These are phyloP conservation scores for Amphichorda felina DNA, from an alignment of 2,329 filamentous ascomycete genomes.

Conservation along the genomic window DNA sequence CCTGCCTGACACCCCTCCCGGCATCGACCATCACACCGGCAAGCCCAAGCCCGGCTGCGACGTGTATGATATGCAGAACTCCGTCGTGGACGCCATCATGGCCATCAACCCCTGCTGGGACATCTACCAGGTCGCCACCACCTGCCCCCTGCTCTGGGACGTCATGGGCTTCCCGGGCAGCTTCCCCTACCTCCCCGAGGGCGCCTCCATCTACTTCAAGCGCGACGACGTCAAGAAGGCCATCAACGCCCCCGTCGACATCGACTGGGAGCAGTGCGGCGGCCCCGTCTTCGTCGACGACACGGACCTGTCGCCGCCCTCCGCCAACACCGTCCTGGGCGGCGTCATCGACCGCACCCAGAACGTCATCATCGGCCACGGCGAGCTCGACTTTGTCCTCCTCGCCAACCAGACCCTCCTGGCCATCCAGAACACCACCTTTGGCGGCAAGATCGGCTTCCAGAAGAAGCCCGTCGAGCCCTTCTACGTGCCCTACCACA, in stretches of 20 bases:
- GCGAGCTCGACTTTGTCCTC: conserved; percentile 57
- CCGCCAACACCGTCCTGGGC: conserved; percentile 41
- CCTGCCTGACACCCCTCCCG: conserved; percentile 38
- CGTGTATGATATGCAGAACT: conserved; percentile 42
- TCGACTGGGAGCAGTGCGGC: conserved; percentile 43
- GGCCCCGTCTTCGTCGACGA: conserved; percentile 22
- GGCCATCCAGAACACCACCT: conserved; percentile 72
- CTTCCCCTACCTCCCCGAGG: conserved; percentile 47
- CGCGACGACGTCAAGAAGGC: conserved; percentile 56
- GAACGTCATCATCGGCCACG: conserved; percentile 63
- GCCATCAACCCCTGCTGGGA: conserved; percentile 68
- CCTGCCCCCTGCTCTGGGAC: conserved; percentile 62
- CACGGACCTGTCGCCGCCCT: conserved; percentile 31
- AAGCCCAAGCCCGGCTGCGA: conserved; percentile 37
- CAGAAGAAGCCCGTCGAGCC: conserved; percentile 43
- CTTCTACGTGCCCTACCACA: conserved; percentile 49
- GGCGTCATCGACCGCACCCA: conserved; percentile 60
- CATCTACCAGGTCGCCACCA: conserved; percentile 60
- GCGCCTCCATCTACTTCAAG: conserved; percentile 52
- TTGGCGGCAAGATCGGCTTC: conserved; percentile 60
- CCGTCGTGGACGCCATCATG: conserved; percentile 28
- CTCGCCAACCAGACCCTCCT: conserved; percentile 57
- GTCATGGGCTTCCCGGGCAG: conserved; percentile 58
- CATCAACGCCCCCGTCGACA: conserved; percentile 46
- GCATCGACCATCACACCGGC: conserved; percentile 20